These are phyloP conservation scores for Trametopsis cervina DNA, from an alignment of 768 basidiomycete genomes.

Conservation along the genomic window DNA sequence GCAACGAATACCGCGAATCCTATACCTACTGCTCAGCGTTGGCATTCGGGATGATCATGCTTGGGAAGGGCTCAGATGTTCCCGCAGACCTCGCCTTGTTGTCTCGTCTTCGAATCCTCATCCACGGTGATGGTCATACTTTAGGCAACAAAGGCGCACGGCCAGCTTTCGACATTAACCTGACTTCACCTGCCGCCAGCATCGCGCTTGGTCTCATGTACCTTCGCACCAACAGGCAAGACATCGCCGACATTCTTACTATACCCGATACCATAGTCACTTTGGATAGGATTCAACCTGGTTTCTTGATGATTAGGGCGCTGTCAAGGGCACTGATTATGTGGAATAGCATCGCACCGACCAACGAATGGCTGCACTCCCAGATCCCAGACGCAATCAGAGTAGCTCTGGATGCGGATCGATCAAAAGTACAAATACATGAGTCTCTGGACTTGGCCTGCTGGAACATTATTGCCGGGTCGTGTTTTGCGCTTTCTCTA, in stretches of 20 bases:
- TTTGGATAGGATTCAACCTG: slow-evolving; percentile 83
- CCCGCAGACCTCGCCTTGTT: slow-evolving; percentile 73
- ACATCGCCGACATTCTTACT: slow-evolving; percentile 79
- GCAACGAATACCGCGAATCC: slow-evolving; percentile 85
- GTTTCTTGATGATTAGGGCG: slow-evolving; percentile 76
- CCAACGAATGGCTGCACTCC: slow-evolving; percentile 60
- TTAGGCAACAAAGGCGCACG: slow-evolving; percentile 29
- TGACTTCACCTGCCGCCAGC: slow-evolving; percentile 89
- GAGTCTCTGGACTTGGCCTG: slow-evolving; percentile 83
- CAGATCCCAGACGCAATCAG: slow-evolving; percentile 69
- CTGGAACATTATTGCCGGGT: slow-evolving; percentile 85
- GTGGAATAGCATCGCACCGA: slow-evolving; percentile 75
- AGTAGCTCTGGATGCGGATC: slow-evolving; percentile 47
- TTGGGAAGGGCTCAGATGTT: slow-evolving; percentile 74
- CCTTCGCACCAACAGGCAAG: slow-evolving; percentile 72
- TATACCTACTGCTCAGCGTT: slow-evolving; percentile 87
- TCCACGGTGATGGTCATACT: slow-evolving; percentile 63
- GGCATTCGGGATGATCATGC: slow-evolving; percentile 94
- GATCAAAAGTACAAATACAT: slow-evolving; percentile 43
- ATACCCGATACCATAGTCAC: slow-evolving; percentile 77
- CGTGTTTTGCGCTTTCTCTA: slow-evolving; percentile 85
- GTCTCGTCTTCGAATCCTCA: slow-evolving; percentile 60
- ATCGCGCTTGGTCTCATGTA: slow-evolving; percentile 92
- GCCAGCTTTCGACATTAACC: slow-evolving; percentile 69
- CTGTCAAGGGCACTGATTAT: slow-evolving; percentile 75